Percentiles rank a stretch among this genome's conserved stretches.
Evolutionary conservation across 1,139 yeast species (phyloP).

Genomic region (Kodamaea sp.): DNA sequence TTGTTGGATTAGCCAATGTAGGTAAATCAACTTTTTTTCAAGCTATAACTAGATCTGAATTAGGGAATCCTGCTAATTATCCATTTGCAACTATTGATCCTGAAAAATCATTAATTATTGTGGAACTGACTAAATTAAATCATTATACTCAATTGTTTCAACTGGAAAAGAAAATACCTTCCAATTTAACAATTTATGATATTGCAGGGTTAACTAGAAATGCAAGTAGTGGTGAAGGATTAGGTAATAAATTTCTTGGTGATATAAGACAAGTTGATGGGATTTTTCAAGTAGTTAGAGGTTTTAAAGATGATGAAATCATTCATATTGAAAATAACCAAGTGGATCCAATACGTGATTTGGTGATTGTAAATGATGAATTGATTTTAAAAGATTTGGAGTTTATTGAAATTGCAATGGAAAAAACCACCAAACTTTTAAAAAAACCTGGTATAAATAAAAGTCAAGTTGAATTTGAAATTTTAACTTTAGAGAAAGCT

Average conservation of each 20-base stretch:
- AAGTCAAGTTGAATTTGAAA: slow-evolving; percentile 37
- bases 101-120: slow-evolving; percentile 59
- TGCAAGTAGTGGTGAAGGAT: slow-evolving; percentile 72
- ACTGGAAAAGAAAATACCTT: slow-evolving; percentile 51
- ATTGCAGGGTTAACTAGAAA: slow-evolving; percentile 75
- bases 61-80: slow-evolving; percentile 77
- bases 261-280: slow-evolving; percentile 77
- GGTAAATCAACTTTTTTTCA: slow-evolving; percentile 69
- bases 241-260: slow-evolving; percentile 69
- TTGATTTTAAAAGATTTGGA: slow-evolving; percentile 70
- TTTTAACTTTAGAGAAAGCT: slow-evolving; percentile 43
- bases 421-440: slow-evolving; percentile 39
- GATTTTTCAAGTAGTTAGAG: slow-evolving; percentile 66
- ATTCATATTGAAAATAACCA: slow-evolving; percentile 63
- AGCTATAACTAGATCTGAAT: slow-evolving; percentile 63
- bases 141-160: slow-evolving; percentile 42
- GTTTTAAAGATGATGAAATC: slow-evolving; percentile 63
- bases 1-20: slow-evolving; percentile 75
- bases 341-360: slow-evolving; percentile 66
- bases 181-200: slow-evolving; percentile 60
- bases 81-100: slow-evolving; percentile 81
- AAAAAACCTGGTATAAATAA: slow-evolving; percentile 36
- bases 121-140: slow-evolving; percentile 51
- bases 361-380: slow-evolving; percentile 68
- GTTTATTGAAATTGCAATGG: slow-evolving; percentile 54